Evolutionary conservation across 768 basidiomycete genomes (phyloP).

Genomic region (Mycena pura): DNA sequence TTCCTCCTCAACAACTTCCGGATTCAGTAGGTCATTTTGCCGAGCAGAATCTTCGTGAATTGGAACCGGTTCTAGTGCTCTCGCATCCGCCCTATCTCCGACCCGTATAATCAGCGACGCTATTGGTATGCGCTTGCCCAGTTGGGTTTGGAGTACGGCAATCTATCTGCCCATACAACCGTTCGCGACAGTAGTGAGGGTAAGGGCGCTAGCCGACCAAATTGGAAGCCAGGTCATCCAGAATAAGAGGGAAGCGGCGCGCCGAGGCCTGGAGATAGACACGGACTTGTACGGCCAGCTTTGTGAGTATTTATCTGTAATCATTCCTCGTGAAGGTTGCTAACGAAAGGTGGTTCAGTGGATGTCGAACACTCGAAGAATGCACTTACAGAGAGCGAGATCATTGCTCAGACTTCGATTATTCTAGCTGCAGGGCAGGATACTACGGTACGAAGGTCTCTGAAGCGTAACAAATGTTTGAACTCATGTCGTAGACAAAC

Average conservation of each 20-base stretch:
- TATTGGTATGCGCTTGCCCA: neutral
- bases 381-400: neutral
- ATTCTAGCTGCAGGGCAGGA: neutral
- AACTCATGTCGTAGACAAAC: neutral
- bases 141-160: neutral
- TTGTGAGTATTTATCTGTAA: neutral
- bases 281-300: conserved; percentile 1
- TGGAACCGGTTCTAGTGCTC: neutral
- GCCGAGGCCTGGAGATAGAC: neutral
- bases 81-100: neutral
- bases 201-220: neutral
- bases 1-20: neutral
- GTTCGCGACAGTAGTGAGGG: neutral
- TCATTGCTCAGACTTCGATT: neutral
- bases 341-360: neutral
- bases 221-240: neutral
- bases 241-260: neutral
- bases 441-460: conserved; percentile 2
- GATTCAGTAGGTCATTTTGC: neutral
- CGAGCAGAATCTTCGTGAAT: neutral
- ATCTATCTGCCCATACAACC: neutral
- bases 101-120: neutral
- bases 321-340: no score
- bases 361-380: neutral
- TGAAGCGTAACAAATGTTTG: no score